A percentile compares a stretch with the other conserved stretches of the same genome.
Conservation (phyloP, 2,329 filamentous ascomycete species). For the Bipolaris bicolor region DNA sequence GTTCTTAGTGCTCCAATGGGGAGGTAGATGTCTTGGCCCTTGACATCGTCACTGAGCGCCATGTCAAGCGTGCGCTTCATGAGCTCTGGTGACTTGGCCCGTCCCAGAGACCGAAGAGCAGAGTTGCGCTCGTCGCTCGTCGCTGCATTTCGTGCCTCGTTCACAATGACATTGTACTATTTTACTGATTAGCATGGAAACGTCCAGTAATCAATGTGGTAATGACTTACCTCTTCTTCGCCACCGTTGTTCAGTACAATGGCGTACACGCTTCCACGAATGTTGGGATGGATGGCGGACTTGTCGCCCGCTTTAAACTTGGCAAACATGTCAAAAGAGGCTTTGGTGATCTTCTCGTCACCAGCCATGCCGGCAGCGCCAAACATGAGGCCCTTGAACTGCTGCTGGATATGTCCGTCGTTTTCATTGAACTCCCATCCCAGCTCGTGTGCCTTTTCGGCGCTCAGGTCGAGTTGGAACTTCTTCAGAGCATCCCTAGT, state of each 20-base stretch:
- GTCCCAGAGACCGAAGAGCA: constrained; percentile 81
- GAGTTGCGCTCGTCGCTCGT: constrained; percentile 91
- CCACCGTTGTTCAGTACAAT: constrained; percentile 85
- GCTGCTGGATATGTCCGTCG: constrained; percentile 88
- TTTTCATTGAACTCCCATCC: constrained; percentile 86
- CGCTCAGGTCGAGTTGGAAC: constrained; percentile 80
- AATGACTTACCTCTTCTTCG: constrained; percentile 70
- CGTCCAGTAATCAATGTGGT: not conserved
- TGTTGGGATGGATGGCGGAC: constrained; percentile 86
- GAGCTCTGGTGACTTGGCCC: constrained; percentile 76
- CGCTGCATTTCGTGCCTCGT: constrained; percentile 75
- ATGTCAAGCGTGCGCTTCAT: constrained; percentile 81
- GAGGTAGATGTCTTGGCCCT: constrained; percentile 93
- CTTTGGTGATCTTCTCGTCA: constrained; percentile 77
- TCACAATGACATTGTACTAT: constrained; percentile 75
- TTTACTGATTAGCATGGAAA: constrained; percentile 24
- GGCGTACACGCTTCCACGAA: constrained; percentile 83
- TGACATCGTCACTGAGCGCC: constrained; percentile 79
- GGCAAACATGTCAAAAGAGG: constrained; percentile 87
- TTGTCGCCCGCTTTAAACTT: constrained; percentile 82
- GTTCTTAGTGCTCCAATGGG: constrained; percentile 79
- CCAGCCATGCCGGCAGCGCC: constrained; percentile 80
- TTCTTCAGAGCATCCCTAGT: constrained; percentile 77
- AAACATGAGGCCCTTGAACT: constrained; percentile 93
- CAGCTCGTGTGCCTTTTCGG: constrained; percentile 79